A percentile compares a stretch with the other conserved stretches of the same genome.
Evolutionary conservation across 2,329 filamentous ascomycete genomes (phyloP).

Genomic region (Neofusicoccum laricinum): DNA sequence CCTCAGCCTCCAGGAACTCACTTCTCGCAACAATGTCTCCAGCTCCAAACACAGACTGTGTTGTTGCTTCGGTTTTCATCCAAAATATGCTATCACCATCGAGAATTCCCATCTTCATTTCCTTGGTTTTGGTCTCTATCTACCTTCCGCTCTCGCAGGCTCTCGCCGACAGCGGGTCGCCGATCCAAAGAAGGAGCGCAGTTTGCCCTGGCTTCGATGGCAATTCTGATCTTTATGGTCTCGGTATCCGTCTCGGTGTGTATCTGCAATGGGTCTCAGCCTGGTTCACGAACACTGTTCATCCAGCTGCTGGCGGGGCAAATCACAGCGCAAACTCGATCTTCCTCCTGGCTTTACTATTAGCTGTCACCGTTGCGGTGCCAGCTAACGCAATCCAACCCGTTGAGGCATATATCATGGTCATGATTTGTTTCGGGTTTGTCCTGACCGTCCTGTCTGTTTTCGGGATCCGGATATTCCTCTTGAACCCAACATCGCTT

Average conservation of each 20-base stretch:
- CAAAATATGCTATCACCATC: too few species aligned
- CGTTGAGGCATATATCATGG: conserved; percentile 24
- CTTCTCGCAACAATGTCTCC: too few species aligned
- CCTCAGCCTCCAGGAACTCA: too few species aligned
- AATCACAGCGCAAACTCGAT: conserved; percentile 20
- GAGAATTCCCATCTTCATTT: too few species aligned
- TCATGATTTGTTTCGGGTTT: conserved; percentile 24
- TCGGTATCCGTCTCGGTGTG: conserved; percentile 31
- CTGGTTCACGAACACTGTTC: conserved; percentile 25
- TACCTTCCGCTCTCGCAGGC: not conserved
- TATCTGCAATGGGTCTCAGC: conserved; percentile 31
- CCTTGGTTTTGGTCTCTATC: not conserved
- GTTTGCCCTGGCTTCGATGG: conserved; percentile 21
- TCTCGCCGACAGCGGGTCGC: not conserved
- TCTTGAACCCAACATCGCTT: not conserved
- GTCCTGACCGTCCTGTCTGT: not conserved
- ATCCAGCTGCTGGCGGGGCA: conserved; percentile 21
- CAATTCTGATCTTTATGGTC: conserved; percentile 31
- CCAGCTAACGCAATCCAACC: conserved; percentile 19
- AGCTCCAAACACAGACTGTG: too few species aligned
- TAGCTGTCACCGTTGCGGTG: conserved; percentile 21
- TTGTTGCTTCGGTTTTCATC: too few species aligned
- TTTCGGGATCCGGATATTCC: not conserved
- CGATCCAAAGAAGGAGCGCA: not conserved
- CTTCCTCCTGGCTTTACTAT: conserved; percentile 24